Base-by-base conservation (phyloP, 441 rosid species). In the Brassica hybrid region DNA sequence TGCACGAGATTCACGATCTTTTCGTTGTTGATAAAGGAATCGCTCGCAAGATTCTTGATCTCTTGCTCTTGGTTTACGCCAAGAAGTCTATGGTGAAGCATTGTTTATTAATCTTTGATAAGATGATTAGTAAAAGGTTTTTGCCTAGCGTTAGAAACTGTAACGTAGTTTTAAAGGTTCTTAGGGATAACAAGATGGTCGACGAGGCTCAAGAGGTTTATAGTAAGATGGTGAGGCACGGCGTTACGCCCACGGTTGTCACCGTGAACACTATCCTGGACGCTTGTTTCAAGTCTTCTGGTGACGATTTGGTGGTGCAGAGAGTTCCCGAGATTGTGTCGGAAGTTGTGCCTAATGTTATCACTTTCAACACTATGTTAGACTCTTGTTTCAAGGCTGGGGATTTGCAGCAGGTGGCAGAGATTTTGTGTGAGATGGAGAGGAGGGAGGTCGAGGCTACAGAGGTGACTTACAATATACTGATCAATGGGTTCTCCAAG, bases 331-430 rank as follows among this genome's bases (percentile, higher is more conserved):
- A 84, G 67, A 87, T 90, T 60, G 74, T 85, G 36, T 71, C 65
- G 58, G 68, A 7, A 14, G 41, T 89, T 74, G 73, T 71, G 84
- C 91, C 91, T 0, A 90, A 88, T 0, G 82, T 82, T 16, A 59
- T 87, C 65, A 89, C 90, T 0, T 92, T 84, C 69, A 92, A 92
- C 69, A 89, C 90, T 1, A 80, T 90, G 85, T 32, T 92, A 81
- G 89, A 83, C 79, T 79, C 84, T 1, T 86, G 84, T 76, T 90
- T 85, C 72, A 90, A 85, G 82, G 84, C 82, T 80, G 91, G 97
- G 3, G 82, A 83, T 74, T 50, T 85, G 73, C 84, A 85, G 73
- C 85, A 83, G 82, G 93, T 85, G 0, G n/a, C 73, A 16, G 80
- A 82, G 69, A 85, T 90, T 65, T 67, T 85, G 36, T 68, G 64